Percentiles rank a stretch among this genome's conserved stretches.
Conservation (phyloP, 1,284 basidiomycete genomes). For the Thelephora terrestris region DNA sequence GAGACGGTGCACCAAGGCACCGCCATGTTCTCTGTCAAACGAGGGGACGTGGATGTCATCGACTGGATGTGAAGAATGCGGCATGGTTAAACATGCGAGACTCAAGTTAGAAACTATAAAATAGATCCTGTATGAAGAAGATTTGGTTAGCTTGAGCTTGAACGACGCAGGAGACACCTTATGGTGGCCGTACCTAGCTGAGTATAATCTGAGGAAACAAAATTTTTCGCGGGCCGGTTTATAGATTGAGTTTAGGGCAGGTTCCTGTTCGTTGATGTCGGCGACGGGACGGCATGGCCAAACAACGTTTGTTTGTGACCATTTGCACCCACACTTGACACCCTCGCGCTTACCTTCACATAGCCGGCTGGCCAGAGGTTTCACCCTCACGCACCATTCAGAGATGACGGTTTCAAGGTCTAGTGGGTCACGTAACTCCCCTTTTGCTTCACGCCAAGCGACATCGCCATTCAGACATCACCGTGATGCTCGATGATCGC, state of each 20-base stretch:
- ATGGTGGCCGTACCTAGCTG: conserved; percentile 34
- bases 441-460: too few relatives aligned
- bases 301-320: too few relatives aligned
- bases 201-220: conserved; percentile 66
- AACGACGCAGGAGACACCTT: background rate
- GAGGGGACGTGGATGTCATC: conserved; percentile 28
- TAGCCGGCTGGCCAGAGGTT: too few relatives aligned
- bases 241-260: conserved; percentile 25
- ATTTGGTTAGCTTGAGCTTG: background rate
- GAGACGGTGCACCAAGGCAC: conserved; percentile 1
- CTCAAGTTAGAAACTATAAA: conserved; percentile 83
- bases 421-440: too few relatives aligned
- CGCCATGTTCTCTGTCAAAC: conserved; percentile 8
- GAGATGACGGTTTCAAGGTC: too few relatives aligned
- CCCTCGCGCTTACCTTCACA: too few relatives aligned
- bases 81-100: conserved; percentile 83
- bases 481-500: too few relatives aligned
- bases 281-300: too few relatives aligned
- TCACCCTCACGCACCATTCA: too few relatives aligned
- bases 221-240: conserved; percentile 16
- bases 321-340: too few relatives aligned
- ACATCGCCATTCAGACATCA: too few relatives aligned
- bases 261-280: conserved; percentile 9
- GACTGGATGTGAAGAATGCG: conserved; percentile 70
- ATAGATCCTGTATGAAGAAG: conserved; percentile 61